Base-by-base conservation (phyloP, 345 rosid species). In the Eutrema japonicum region DNA sequence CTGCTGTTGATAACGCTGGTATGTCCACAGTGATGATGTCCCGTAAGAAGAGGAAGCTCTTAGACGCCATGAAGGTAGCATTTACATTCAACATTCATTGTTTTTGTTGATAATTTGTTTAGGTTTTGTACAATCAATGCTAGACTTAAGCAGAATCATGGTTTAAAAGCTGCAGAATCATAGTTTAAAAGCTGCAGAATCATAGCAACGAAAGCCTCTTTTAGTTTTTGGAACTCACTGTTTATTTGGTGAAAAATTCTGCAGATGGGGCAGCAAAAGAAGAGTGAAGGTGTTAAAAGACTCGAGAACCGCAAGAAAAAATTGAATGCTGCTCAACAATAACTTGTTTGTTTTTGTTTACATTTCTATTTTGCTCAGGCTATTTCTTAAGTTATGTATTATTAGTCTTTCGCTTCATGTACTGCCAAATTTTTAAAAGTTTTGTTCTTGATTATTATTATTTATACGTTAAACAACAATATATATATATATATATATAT, bases 31-130 rank as follows among this genome's bases (percentile, higher is more conserved):
- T 80, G 37, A 2, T 78, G 67, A 88, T 95, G 94, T 69, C 96
- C 4, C 85, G 91, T 41, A 88, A 82, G 51, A 78, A 84, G 88
- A 88, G 86, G 79, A 83, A 84, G 40, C 91, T 92, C 43, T 77
- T 65, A 13, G 69, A 78, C 14, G 96, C 98, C 48, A 88, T 90
- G 63, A 54, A 82, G 96, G 98, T 94, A 83, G 32, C 48, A 5
- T 32, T 37, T 30, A 64, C 5, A 32, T 41, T 33, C 12, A 53
- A 48, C 59, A 4, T 10, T 41, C 41, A 4, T 14, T 59, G 3
- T 3, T 52, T 13, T 48, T 16, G 29, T 18, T 18, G 5, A 30
- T 35, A 13, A 14, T 38, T 8, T 8, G 8, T 4, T 10, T 18
- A 48, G 45, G 43, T 36, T 37, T 66, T 8, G 9, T 64, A 26